A percentile compares a stretch with the other conserved stretches of the same genome.
Evolutionary conservation across 2,329 filamentous ascomycete species (phyloP).

Genomic region (Colletotrichum destructivum): DNA sequence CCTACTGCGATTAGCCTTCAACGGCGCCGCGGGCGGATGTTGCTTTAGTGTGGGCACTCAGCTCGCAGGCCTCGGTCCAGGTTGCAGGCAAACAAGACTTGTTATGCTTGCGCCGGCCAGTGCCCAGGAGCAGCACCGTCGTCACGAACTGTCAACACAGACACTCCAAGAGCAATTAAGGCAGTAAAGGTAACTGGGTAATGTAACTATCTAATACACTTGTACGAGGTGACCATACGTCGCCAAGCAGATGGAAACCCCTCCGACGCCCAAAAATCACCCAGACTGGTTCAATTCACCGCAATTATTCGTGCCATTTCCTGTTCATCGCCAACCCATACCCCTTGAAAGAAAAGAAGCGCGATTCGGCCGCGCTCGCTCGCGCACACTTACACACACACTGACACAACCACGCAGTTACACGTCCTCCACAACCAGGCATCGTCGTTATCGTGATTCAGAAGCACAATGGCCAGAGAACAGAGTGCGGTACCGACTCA

Average conservation of each 20-base stretch:
- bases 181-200: slow-evolving; percentile 4
- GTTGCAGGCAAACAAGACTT: neutral
- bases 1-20: neutral
- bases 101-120: neutral
- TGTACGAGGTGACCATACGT: slow-evolving; percentile 23
- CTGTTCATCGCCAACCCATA: slow-evolving; percentile 33
- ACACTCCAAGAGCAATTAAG: neutral
- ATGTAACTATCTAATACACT: slow-evolving; percentile 33
- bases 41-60: no score
- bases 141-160: neutral
- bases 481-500: neutral
- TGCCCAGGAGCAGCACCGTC: neutral
- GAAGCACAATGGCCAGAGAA: neutral
- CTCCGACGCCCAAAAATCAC: slow-evolving; percentile 32
- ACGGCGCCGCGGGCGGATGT: neutral
- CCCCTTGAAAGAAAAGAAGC: slow-evolving; percentile 19
- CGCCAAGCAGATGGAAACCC: slow-evolving; percentile 29
- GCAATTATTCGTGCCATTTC: slow-evolving; percentile 38
- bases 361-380: neutral
- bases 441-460: neutral
- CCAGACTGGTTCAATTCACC: slow-evolving; percentile 30
- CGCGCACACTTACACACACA: neutral
- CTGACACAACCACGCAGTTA: neutral
- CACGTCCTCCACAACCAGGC: neutral
- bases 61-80: neutral